Conservation (phyloP, 73 alveolate species). For the Uronychia binucleata region DNA sequence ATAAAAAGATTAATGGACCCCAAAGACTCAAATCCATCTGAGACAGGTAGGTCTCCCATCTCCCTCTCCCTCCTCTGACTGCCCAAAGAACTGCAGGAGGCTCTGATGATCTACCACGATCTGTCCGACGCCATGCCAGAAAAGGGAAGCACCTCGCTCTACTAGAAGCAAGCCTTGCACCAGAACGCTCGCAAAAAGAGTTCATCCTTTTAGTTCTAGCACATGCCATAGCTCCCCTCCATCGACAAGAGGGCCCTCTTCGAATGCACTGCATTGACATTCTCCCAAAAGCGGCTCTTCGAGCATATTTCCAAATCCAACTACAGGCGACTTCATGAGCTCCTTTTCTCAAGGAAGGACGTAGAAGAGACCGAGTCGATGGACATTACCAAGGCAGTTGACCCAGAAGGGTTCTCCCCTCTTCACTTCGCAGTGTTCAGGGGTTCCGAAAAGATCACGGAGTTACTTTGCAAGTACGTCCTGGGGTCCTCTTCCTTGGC, state of each 20-base stretch:
- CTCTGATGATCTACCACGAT: not conserved
- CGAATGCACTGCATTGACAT: not conserved
- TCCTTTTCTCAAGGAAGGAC: not conserved
- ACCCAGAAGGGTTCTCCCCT: conserved; percentile 19
- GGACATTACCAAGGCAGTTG: conserved; percentile 1
- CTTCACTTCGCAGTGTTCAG: conserved; percentile 29
- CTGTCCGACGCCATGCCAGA: not conserved
- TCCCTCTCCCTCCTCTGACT: no score
- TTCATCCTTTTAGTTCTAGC: not conserved
- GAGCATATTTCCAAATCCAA: not conserved
- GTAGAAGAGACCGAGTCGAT: not conserved
- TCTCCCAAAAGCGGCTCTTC: not conserved
- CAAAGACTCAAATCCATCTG: no score
- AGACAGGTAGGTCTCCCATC: no score
- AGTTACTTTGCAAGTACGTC: not conserved
- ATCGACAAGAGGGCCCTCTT: not conserved
- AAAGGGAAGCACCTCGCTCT: not conserved
- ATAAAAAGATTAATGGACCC: no score
- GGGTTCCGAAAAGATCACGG: not conserved
- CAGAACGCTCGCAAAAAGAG: not conserved
- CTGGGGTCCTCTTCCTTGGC: no score
- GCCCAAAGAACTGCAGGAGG: not conserved
- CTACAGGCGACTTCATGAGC: conserved; percentile 2
- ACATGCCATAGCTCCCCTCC: not conserved
- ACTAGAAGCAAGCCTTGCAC: not conserved